A percentile compares a stretch with the other conserved stretches of the same genome.
These are phyloP conservation scores for Sporothrix mexicana DNA, from an alignment of 2,329 filamentous ascomycete species.

Conservation along the genomic window DNA sequence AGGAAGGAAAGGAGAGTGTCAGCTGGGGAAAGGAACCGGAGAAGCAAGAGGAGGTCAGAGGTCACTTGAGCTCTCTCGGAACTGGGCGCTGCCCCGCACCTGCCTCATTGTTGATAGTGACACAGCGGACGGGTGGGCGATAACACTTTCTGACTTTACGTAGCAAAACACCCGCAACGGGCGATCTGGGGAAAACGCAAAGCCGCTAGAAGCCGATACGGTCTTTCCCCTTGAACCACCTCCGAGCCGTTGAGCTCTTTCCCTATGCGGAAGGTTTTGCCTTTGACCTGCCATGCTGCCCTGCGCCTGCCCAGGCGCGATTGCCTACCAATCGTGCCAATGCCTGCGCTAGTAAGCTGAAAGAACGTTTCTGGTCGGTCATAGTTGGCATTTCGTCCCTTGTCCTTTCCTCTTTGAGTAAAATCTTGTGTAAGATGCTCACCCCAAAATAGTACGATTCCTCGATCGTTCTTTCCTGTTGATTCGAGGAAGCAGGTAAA, in stretches of 20 bases:
- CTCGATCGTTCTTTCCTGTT: slow-evolving; percentile 14
- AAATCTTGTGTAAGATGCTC: slow-evolving; percentile 18
- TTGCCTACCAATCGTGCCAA: background rate
- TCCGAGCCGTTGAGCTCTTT: slow-evolving; percentile 16
- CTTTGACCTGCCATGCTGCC: slow-evolving; percentile 4
- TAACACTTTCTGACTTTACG: background rate
- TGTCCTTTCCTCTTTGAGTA: slow-evolving; percentile 22
- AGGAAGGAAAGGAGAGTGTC: background rate
- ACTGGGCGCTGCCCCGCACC: slow-evolving; percentile 20
- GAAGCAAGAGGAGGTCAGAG: background rate
- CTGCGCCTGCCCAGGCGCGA: background rate
- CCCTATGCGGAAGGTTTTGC: slow-evolving; percentile 19
- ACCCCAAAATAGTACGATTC: slow-evolving; percentile 1
- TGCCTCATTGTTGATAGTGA: slow-evolving; percentile 15
- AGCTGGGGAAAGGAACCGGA: background rate
- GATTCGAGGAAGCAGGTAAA: background rate
- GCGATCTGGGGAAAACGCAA: slow-evolving; percentile 11
- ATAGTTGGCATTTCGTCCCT: background rate
- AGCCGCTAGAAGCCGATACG: slow-evolving; percentile 30
- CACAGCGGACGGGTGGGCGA: background rate
- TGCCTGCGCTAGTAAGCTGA: background rate
- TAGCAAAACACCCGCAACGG: background rate
- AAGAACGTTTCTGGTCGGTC: background rate
- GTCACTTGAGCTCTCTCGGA: slow-evolving; percentile 18
- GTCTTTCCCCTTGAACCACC: background rate